Evolutionary conservation across 768 basidiomycete species (phyloP), one percentile per base, ranked within the genome.

Genomic region (Boletus rufocinnamomeus): DNA sequence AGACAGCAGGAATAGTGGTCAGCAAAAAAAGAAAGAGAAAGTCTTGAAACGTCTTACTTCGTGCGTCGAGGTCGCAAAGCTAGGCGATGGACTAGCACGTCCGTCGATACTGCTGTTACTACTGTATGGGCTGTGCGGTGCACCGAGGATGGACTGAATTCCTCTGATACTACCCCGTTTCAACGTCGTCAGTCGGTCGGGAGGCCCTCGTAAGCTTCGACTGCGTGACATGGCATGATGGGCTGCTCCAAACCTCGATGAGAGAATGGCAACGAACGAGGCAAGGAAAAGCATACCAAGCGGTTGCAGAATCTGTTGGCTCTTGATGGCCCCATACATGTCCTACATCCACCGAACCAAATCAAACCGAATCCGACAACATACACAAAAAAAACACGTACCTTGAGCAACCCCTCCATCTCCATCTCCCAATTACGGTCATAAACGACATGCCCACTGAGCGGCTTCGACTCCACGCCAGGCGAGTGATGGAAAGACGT

Each of bases 121-220:
- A 66, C 91, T 91, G 67, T 93, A 94, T 8, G 92, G 91, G 67
- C 89, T 93, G 51, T 77, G 73, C n/a, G 84, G 89, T 19, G 82
- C 75, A 47, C 80, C 81, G 16, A 95, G 76, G 56, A 98, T 87
- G 6, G 89, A 86, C 57, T 91, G 90, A 50, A 94, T 75, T 1
- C 95, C 94, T 21, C 95, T 84, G 47, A 98, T 91, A 68, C 95
- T 97, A 25, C 91, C 90, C 37, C 97, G 85, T 75, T 98, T 98
- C 62, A 93, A 75, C 6, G 84, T 89, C 16, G 81, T 82, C 61
- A 93, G 71, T 40, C 91, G 82, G 66, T 94, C 93, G 3, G 84
- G 81, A 38, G 82, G 84, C 37, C 80, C 82, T 27, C 93, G 86
- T 51, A 87, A 73, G 67, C 91, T 92, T 50, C 88, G 86, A 65